Conservation (phyloP, 768 basidiomycete species). For the Tricholoma matsutake region DNA sequence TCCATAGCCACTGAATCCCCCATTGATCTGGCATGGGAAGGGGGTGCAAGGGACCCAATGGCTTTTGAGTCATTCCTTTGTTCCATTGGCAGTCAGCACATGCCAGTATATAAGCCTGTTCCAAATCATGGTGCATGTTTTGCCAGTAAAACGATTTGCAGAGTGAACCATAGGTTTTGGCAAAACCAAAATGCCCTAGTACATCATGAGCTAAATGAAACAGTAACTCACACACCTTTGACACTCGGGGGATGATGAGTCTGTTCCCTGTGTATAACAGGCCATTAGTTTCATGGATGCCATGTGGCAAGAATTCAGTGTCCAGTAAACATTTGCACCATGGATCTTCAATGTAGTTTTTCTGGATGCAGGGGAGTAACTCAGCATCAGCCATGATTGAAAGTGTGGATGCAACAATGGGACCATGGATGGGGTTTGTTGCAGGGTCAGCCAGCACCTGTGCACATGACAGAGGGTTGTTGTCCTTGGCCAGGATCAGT, state of each 20-base stretch:
- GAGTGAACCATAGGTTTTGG: not conserved
- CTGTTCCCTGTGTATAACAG: not conserved
- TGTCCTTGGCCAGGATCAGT: not conserved
- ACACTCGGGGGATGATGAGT: not conserved
- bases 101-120: not conserved
- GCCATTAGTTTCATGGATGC: not conserved
- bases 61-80: not conserved
- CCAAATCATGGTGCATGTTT: not conserved
- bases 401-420: not conserved
- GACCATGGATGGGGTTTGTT: not conserved
- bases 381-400: not conserved
- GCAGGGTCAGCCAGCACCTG: not conserved
- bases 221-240: not conserved
- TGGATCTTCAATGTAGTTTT: not conserved
- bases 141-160: too few species aligned
- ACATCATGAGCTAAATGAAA: not conserved
- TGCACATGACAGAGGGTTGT: not conserved
- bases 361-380: not conserved
- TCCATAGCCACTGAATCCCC: constrained; percentile 20
- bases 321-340: not conserved
- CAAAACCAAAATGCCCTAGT: not conserved
- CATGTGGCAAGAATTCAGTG: not conserved
- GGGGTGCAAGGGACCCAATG: not conserved
- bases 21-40: constrained; percentile 23
- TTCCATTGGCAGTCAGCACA: not conserved